Evolutionary conservation across 768 basidiomycete species (phyloP), one percentile per base, ranked within the genome.

Genomic region (Lactarius hatsudake): DNA sequence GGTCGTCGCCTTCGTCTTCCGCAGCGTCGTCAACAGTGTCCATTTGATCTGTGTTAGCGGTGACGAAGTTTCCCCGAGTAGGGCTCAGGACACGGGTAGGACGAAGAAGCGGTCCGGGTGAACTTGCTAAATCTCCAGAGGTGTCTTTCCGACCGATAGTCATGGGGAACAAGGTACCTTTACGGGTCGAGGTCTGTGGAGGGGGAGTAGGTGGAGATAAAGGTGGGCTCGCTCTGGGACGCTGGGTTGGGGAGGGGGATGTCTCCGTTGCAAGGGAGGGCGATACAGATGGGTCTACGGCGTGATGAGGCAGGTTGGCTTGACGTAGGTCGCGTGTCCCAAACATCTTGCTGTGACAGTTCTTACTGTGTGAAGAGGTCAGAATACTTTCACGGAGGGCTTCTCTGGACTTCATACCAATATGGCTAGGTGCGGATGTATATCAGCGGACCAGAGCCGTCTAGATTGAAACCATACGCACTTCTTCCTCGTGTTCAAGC

Each of bases 401-500:
- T 48, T 20, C 13, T 13, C 18, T n/a, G 45, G 58, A 59, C 15
- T 26, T 23, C 78, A 63, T 75, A 81, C 81, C 80, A 82, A 73
- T 82, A 82, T n/a, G 81, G 81, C 81, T 81, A 62, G 34, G 13
- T 6, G 51, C 23, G 51, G 62, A 13, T 28, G 60, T 43, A 55
- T 26, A 20, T 67, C 18, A 58, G 58, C 62, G 45, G 51, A 62
- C 17, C 15, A 32, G 69, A 51, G 61, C 59, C 58, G 56, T 63
- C 62, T 59, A 36, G 42, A 53, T 61, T 45, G 42, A 12, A 34
- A 48, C 30, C 28, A 30, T 42, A 69, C 74, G 65, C 69, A 91
- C 93, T 83, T 91, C 80, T 73, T 89, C 83, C 72, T 95, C 86
- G 74, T 96, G 94, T 75, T 96, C 94, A 8, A 94, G 79, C 28